Evolutionary conservation across 257 asterid genomes (phyloP).

Genomic region (Solanum appendiculatum): DNA sequence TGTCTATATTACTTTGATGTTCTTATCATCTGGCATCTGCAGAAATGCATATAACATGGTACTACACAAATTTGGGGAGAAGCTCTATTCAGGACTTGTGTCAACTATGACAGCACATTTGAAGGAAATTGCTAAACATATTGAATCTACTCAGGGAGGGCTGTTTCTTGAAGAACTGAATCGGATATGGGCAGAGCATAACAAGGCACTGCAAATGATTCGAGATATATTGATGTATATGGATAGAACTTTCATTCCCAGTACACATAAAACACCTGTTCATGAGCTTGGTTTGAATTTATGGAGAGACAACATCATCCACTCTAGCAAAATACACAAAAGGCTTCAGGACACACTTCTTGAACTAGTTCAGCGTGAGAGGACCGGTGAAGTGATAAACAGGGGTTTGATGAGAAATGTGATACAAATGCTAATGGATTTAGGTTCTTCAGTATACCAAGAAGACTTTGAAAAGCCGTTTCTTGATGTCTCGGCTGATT

Average conservation of each 20-base stretch:
- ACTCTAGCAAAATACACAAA: conserved; percentile 15
- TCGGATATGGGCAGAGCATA: conserved; percentile 22
- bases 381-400: conserved; percentile 26
- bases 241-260: conserved; percentile 26
- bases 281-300: conserved; percentile 24
- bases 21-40: not conserved
- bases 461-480: conserved; percentile 23
- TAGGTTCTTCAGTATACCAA: conserved; percentile 19
- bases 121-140: conserved; percentile 17
- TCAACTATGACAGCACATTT: conserved; percentile 25
- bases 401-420: conserved; percentile 25
- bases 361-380: conserved; percentile 14
- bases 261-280: conserved; percentile 23
- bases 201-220: conserved; percentile 30
- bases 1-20: not conserved
- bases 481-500: conserved; percentile 22
- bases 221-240: conserved; percentile 28
- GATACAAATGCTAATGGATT: conserved; percentile 22
- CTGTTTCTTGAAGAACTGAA: conserved; percentile 25
- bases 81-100: conserved; percentile 26
- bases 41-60: conserved; percentile 32
- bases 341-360: conserved; percentile 25
- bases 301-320: conserved; percentile 26
- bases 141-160: conserved; percentile 22
- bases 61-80: conserved; percentile 29